A percentile compares a stretch with the other conserved stretches of the same genome.
Evolutionary conservation across 257 asterid genomes (phyloP).

Genomic region (Hygrophila difformis): DNA sequence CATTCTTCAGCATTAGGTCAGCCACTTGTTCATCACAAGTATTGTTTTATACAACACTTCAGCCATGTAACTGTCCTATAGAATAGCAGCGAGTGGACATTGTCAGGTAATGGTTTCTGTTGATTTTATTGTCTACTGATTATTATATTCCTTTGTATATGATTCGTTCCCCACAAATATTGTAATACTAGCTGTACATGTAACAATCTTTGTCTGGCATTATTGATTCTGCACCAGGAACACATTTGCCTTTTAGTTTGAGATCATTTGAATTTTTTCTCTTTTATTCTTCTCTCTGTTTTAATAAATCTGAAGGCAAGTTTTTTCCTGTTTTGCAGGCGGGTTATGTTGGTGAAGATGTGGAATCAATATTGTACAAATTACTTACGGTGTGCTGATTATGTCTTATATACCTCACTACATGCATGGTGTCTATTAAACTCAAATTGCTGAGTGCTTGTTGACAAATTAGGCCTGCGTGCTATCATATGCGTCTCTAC

Average conservation of each 20-base stretch:
- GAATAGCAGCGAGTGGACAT: no score
- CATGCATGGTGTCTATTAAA: conserved; percentile 1
- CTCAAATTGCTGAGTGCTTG: conserved; percentile 17
- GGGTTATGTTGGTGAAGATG: conserved; percentile 97
- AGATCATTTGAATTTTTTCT: conserved; percentile 1
- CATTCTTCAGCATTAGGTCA: not conserved
- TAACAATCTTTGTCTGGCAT: not conserved
- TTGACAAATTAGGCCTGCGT: conserved; percentile 7
- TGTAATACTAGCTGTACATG: conserved; percentile 3
- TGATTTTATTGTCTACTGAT: not conserved
- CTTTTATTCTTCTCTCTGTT: conserved; percentile 3
- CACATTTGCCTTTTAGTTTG: not conserved
- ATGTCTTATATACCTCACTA: conserved; percentile 1
- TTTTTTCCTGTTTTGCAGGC: conserved; percentile 48
- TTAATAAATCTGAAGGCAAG: no score
- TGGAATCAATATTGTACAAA: conserved; percentile 86
- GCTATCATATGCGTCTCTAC: conserved; percentile 10
- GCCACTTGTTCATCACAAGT: no score
- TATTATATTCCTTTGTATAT: not conserved
- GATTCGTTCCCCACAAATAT: not conserved
- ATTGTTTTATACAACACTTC: no score
- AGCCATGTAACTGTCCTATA: no score
- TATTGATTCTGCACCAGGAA: not conserved
- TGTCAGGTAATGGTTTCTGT: not conserved
- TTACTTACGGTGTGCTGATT: conserved; percentile 46